A percentile compares a stretch with the other conserved stretches of the same genome.
Evolutionary conservation across 257 asterid genomes (phyloP).

Genomic region (Solanum rostratum): DNA sequence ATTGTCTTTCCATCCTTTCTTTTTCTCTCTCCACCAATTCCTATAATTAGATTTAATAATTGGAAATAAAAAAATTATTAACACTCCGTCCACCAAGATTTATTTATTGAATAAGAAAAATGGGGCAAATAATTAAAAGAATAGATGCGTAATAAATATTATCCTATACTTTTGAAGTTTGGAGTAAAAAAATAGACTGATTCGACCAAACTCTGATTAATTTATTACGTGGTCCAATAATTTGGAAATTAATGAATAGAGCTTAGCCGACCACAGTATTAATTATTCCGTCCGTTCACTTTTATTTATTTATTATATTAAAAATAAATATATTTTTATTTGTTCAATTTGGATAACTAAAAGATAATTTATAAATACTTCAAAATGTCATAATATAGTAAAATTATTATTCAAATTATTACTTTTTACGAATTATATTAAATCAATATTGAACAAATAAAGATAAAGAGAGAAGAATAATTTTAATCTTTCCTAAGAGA

Average conservation of each 20-base stretch:
- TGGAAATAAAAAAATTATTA: neutral
- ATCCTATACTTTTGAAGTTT: neutral
- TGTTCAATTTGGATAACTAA: no score
- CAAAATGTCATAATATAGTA: no score
- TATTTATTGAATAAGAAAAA: neutral
- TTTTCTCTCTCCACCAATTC: neutral
- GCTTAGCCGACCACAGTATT: constrained; percentile 2
- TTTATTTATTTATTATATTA: no score
- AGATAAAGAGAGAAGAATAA: accelerated
- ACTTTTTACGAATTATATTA: no score
- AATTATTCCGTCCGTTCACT: neutral
- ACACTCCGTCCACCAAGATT: neutral
- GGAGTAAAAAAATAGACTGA: neutral
- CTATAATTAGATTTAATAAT: neutral
- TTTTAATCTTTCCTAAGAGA: neutral
- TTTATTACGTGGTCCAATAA: neutral
- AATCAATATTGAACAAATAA: no score
- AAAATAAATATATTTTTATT: no score
- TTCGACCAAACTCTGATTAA: neutral
- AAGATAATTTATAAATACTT: no score
- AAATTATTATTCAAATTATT: no score
- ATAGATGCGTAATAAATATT: neutral
- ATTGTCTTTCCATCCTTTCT: neutral
- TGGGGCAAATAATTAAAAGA: neutral
- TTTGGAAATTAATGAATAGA: neutral